Percentiles rank a stretch among this genome's conserved stretches.
These are phyloP conservation scores for Rhodomyrtus psidioides DNA, from an alignment of 441 rosid genomes.

Conservation along the genomic window DNA sequence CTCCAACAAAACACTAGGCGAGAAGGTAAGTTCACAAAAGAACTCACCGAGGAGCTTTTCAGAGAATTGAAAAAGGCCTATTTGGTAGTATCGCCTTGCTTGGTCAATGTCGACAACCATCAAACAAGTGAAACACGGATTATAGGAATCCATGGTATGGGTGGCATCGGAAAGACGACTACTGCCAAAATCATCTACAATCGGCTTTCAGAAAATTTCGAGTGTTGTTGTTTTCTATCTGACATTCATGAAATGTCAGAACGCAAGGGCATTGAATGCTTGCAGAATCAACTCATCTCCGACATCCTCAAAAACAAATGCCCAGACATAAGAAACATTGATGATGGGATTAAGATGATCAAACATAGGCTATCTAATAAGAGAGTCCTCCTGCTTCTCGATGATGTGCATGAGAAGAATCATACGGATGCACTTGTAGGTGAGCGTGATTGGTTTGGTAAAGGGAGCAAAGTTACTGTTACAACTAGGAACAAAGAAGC, in stretches of 20 bases:
- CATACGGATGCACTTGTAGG: neutral
- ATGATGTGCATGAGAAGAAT: fast-evolving
- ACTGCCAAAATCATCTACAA: neutral
- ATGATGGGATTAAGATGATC: fast-evolving
- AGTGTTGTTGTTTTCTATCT: fast-evolving
- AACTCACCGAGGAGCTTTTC: fast-evolving
- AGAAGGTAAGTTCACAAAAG: fast-evolving
- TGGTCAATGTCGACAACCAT: neutral
- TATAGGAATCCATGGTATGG: neutral
- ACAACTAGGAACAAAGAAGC: fast-evolving
- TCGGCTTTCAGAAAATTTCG: fast-evolving
- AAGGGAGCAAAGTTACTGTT: neutral
- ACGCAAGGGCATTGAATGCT: fast-evolving
- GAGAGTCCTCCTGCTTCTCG: neutral
- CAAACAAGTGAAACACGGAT: neutral
- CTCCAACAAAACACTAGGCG: neutral
- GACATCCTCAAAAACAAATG: fast-evolving
- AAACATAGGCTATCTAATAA: fast-evolving
- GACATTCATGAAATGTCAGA: fast-evolving
- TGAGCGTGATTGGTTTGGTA: fast-evolving
- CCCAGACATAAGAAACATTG: fast-evolving
- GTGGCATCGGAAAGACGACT: neutral
- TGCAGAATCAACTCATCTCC: fast-evolving
- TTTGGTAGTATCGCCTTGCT: fast-evolving
- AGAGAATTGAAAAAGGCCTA: fast-evolving